Conservation (phyloP, 148 eudicot genomes). For the Diospyros kaki region DNA sequence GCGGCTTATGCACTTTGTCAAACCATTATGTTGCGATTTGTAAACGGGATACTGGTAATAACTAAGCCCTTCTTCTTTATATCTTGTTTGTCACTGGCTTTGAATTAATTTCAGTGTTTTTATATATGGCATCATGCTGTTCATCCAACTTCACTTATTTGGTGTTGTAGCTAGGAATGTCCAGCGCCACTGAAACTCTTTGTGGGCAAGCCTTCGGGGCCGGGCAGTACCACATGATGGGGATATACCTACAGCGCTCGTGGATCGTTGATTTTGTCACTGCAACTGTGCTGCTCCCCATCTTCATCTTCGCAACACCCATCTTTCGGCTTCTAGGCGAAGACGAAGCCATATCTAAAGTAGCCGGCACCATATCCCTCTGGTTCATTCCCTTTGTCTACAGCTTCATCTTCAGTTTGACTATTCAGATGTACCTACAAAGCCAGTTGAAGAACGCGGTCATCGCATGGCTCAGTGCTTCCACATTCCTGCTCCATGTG, state of each 20-base stretch:
- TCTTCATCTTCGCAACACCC: conserved; percentile 47
- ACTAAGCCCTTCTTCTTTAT: conserved; percentile 13
- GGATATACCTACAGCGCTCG: conserved; percentile 60
- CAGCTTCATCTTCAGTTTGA: conserved; percentile 34
- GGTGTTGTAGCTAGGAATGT: conserved; percentile 57
- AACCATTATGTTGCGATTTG: conserved; percentile 45
- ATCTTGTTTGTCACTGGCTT: not conserved
- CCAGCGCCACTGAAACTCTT: conserved; percentile 63
- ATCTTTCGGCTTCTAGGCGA: conserved; percentile 47
- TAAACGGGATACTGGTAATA: conserved; percentile 44
- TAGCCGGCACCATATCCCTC: conserved; percentile 34
- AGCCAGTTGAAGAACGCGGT: conserved; percentile 63
- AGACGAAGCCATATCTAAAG: conserved; percentile 33
- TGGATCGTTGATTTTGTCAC: conserved; percentile 53
- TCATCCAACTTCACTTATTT: no score
- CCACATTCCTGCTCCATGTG: conserved; percentile 36
- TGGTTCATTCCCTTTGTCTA: conserved; percentile 61
- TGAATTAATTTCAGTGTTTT: not conserved
- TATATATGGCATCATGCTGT: no score
- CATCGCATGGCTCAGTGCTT: conserved; percentile 34
- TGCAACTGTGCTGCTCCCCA: conserved; percentile 41
- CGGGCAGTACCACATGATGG: conserved; percentile 62
- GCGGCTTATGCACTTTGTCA: conserved; percentile 73
- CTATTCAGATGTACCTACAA: conserved; percentile 66
- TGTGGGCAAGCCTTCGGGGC: conserved; percentile 87